A percentile compares a stretch with the other conserved stretches of the same genome.
Evolutionary conservation across 208 protist species (phyloP).

Genomic region (Giardia duodenalis): DNA sequence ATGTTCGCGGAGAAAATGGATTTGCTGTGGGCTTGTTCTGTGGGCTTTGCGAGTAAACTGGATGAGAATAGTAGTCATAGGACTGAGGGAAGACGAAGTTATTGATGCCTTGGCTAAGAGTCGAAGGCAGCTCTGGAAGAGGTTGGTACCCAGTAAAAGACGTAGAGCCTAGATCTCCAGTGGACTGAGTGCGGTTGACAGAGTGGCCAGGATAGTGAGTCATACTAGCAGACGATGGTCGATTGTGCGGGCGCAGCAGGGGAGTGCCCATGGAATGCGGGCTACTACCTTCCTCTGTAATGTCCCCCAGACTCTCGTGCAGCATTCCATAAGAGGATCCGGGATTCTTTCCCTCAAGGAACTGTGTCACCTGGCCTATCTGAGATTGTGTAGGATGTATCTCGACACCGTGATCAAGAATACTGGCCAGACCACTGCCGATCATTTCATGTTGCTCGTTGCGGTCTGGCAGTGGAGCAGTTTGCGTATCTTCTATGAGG

Average conservation of each 20-base stretch:
- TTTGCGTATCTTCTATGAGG: too few relatives aligned
- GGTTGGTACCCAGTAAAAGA: background rate
- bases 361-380: background rate
- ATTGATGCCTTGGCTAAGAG: background rate
- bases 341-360: background rate
- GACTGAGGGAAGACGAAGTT: background rate
- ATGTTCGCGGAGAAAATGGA: too few relatives aligned
- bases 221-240: too few relatives aligned
- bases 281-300: background rate
- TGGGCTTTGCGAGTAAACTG: background rate
- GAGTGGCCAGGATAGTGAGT: background rate
- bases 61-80: background rate
- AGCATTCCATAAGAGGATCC: background rate
- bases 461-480: too few relatives aligned
- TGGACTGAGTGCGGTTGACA: background rate
- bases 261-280: background rate
- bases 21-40: background rate
- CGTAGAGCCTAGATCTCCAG: background rate
- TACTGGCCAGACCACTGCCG: too few relatives aligned
- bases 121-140: background rate
- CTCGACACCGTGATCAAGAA: too few relatives aligned
- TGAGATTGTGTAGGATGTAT: too few relatives aligned
- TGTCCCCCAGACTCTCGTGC: background rate
- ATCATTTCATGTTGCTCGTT: too few relatives aligned
- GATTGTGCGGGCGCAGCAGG: background rate